Conservation (phyloP, 2,329 filamentous ascomycete species). For the Talaromyces sp. region DNA sequence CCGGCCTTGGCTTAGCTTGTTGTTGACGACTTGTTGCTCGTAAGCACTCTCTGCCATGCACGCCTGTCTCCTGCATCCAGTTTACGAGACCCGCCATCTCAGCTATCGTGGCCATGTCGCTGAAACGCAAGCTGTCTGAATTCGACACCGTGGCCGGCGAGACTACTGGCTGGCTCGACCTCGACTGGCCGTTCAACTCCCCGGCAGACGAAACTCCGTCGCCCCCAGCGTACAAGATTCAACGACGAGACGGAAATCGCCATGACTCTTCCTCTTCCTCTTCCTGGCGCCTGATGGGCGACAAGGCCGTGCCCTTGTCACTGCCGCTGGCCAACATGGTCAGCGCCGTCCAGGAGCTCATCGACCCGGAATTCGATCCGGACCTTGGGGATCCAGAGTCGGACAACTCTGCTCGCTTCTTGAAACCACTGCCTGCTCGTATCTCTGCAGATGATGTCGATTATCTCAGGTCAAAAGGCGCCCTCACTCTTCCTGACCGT, state of each 20-base stretch:
- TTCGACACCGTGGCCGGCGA: not conserved
- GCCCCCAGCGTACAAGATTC: not conserved
- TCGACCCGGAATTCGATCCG: conserved; percentile 35
- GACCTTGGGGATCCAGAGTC: conserved; percentile 29
- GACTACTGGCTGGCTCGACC: not conserved
- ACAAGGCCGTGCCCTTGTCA: conserved; percentile 23
- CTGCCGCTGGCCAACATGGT: conserved; percentile 34
- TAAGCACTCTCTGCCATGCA: not conserved
- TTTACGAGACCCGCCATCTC: not conserved
- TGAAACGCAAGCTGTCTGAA: conserved; percentile 9
- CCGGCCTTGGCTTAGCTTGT: not conserved
- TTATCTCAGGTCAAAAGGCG: conserved; percentile 75
- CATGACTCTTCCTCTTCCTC: not conserved
- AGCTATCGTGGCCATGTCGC: conserved; percentile 3
- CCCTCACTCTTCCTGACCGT: conserved; percentile 64
- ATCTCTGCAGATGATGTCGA: conserved; percentile 72
- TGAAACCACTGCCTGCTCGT: conserved; percentile 69
- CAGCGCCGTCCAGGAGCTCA: conserved; percentile 30
- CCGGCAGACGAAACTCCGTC: not conserved
- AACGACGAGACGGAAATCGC: not conserved
- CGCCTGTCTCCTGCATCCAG: not conserved
- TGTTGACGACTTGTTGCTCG: not conserved
- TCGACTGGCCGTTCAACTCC: not conserved
- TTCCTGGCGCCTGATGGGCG: conserved; percentile 17
- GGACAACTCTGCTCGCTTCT: conserved; percentile 51